These are phyloP conservation scores for Picea engelmannii DNA, from an alignment of 83 land plant genomes.

Conservation along the genomic window DNA sequence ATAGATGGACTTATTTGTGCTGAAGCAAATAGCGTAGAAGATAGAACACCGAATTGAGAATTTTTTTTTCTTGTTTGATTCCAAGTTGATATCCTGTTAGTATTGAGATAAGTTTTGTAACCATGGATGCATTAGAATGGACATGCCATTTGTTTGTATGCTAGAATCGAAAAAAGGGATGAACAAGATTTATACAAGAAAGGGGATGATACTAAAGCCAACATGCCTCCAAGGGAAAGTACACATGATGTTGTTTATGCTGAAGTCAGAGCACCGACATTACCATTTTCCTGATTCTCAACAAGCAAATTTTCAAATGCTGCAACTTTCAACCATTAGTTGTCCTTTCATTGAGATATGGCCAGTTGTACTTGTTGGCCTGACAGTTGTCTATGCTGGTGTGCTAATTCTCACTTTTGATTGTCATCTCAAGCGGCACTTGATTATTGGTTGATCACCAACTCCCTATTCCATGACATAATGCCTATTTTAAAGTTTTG, in stretches of 20 bases:
- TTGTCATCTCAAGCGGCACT: too few species aligned
- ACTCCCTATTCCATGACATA: background rate
- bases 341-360: background rate
- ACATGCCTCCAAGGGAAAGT: background rate
- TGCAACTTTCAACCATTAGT: too few species aligned
- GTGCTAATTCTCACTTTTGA: background rate
- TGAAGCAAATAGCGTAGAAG: background rate
- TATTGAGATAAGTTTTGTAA: background rate
- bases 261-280: background rate
- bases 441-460: background rate
- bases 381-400: background rate
- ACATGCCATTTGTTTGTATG: background rate
- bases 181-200: too few species aligned
- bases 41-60: background rate
- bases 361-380: background rate
- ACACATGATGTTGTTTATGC: background rate
- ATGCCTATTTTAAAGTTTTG: background rate
- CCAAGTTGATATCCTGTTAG: slow-evolving; percentile 1
- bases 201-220: too few species aligned
- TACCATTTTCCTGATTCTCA: background rate
- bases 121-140: background rate
- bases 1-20: background rate
- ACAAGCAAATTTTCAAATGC: background rate
- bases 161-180: background rate
- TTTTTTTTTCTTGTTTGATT: background rate